These are phyloP conservation scores for Suillus luteus DNA, from an alignment of 768 basidiomycete species.

Conservation along the genomic window DNA sequence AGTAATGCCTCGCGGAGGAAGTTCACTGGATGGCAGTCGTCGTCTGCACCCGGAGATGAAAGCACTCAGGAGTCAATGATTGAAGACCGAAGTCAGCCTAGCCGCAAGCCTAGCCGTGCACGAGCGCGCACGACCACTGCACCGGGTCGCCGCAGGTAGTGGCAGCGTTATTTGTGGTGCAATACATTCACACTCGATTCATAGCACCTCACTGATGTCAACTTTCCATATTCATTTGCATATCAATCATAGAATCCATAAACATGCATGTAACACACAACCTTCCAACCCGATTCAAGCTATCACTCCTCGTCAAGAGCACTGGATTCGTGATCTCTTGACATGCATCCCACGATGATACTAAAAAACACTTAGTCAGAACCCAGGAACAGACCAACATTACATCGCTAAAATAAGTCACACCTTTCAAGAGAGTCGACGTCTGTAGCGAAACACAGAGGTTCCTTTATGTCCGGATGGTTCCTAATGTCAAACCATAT, in stretches of 20 bases:
- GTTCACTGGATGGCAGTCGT: slow-evolving; percentile 62
- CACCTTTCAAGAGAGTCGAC: slow-evolving; percentile 28
- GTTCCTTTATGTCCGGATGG: slow-evolving; percentile 18
- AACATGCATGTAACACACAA: slow-evolving; percentile 25
- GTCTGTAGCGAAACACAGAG: slow-evolving; percentile 20
- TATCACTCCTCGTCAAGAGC: slow-evolving; percentile 1
- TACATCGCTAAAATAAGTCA: slow-evolving; percentile 13
- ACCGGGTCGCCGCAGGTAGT: slow-evolving; percentile 32
- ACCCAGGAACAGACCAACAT: slow-evolving; percentile 7
- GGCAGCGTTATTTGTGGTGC: background rate
- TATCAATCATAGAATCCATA: slow-evolving; percentile 33
- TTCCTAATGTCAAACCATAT: slow-evolving; percentile 32
- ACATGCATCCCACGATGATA: slow-evolving; percentile 11
- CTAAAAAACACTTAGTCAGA: slow-evolving; percentile 3
- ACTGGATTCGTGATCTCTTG: slow-evolving; percentile 12
- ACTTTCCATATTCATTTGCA: slow-evolving; percentile 18
- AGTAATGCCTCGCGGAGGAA: slow-evolving; percentile 74
- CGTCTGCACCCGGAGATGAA: slow-evolving; percentile 22
- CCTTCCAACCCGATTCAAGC: slow-evolving; percentile 15
- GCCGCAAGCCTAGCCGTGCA: slow-evolving; percentile 31
- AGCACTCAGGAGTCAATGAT: slow-evolving; percentile 20
- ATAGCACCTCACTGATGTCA: background rate
- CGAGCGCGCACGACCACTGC: slow-evolving; percentile 26
- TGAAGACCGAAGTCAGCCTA: slow-evolving; percentile 25
- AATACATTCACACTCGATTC: background rate